Base-by-base conservation (phyloP, 768 basidiomycete species). In the Lactarius deliciosus region DNA sequence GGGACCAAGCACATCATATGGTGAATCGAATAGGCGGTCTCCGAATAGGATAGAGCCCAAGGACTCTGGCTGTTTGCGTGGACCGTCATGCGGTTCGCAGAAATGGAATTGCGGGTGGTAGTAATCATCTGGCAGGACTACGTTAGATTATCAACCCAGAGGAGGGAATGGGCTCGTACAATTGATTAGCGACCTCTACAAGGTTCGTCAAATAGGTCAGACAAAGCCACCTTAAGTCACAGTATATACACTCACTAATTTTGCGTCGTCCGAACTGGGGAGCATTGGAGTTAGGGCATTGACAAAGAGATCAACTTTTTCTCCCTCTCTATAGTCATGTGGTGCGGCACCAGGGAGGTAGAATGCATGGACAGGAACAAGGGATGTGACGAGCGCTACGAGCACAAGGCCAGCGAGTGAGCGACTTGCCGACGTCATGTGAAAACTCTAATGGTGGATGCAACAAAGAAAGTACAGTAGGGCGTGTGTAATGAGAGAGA, bases 31-130 rank as follows among this genome's bases (percentile, higher is more conserved):
- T 71, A 98, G 94, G 69, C 96, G 83, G 80, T 98, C 96, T 18
- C 96, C 96, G 71, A 97, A 97, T n/a, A 98, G 79, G 72, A 98
- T 95, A 20, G 92, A 92, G 7, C 96, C 96, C 32, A 98, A 79
- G 1, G 88, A 90, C 76, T 96, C 95, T 3, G 93, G 90, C 74
- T 88, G 87, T 71, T 85, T 85, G 74, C 85, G 76, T 25, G 87
- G 82, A 11, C 93, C 95, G 22, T 79, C 88, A 50, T 82, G 77
- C 30, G 96, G 96, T 65, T 85, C 74, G 74, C 96, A 98, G 76
- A 98, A 97, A 68, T 86, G 87, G 69, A 98, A 91, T 61, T 82
- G 81, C 2, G 89, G 85, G 73, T 95, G 85, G 77, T 98, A 98
- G 77, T 96, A 98, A 76, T 98, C 96, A 76, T 96, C 93, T 92